phyloP scores from a whole-genome alignment of 73 alveolate species.

The Durusdinium trenchii region DNA sequence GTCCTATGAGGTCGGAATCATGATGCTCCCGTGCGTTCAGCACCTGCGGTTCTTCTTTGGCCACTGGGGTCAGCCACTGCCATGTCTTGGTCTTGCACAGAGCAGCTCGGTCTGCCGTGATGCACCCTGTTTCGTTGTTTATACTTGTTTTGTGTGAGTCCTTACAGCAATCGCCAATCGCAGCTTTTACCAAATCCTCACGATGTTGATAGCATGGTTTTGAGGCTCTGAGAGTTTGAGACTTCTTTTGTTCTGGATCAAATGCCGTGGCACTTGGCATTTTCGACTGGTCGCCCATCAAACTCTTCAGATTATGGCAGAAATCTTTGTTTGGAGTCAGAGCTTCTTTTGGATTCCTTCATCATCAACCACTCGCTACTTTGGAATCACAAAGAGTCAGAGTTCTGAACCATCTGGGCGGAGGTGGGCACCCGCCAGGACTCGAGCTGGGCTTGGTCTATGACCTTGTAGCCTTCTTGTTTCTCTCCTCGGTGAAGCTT shows the following conservation, averaged over 20 bases:
- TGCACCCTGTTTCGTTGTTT: not conserved
- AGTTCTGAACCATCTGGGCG: not conserved
- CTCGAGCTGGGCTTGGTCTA: conserved; percentile 19
- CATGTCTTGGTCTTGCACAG: not conserved
- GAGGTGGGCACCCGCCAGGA: not conserved
- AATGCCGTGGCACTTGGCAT: not conserved
- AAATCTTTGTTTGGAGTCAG: not conserved
- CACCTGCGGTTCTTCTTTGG: conserved; percentile 81
- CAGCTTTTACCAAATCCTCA: not conserved
- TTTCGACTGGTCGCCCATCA: not conserved
- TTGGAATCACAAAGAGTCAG: not conserved
- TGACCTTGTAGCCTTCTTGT: conserved; percentile 30
- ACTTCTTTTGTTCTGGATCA: not conserved
- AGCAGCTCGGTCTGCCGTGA: not conserved
- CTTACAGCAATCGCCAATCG: not conserved
- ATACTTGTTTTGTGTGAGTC: not conserved
- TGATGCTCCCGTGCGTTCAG: conserved; percentile 40
- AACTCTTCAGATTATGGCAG: not conserved
- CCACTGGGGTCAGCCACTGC: conserved; percentile 41
- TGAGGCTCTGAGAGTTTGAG: not conserved
- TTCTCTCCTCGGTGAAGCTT: not conserved
- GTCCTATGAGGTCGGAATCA: conserved; percentile 24
- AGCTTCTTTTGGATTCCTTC: not conserved
- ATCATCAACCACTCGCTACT: not conserved
- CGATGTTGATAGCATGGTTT: not conserved